These are phyloP conservation scores for Saksenaea oblongispora DNA, from an alignment of 371 early-diverging fungal species.

Conservation along the genomic window DNA sequence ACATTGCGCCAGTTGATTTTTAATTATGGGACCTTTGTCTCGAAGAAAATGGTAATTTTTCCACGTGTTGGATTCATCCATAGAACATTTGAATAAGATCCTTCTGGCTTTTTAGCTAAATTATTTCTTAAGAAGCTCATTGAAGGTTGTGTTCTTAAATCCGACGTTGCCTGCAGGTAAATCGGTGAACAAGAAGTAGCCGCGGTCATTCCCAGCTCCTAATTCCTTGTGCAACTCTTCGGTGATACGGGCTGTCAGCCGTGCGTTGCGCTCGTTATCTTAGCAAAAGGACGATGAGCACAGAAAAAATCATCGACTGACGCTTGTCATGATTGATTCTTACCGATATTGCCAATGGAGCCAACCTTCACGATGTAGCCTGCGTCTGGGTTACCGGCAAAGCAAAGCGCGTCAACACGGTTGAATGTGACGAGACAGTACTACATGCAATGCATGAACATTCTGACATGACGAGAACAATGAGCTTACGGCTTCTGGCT, in stretches of 20 bases:
- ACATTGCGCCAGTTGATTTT: not conserved
- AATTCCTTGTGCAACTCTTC: slow-evolving; percentile 33
- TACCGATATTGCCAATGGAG: slow-evolving; percentile 49
- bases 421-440: slow-evolving; percentile 46
- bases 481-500: slow-evolving; percentile 69
- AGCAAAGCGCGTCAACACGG: slow-evolving; percentile 33
- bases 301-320: not conserved
- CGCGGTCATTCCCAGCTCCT: slow-evolving; percentile 27
- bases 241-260: slow-evolving; percentile 25
- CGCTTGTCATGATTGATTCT: slow-evolving; percentile 5
- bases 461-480: slow-evolving; percentile 65
- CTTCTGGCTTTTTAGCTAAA: not conserved
- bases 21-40: not conserved
- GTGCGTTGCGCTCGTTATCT: slow-evolving; percentile 43
- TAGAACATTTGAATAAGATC: not conserved
- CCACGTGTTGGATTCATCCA: slow-evolving; percentile 1
- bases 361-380: slow-evolving; percentile 42
- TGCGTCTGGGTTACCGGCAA: slow-evolving; percentile 34
- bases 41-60: not conserved
- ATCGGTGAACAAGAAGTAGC: slow-evolving; percentile 46
- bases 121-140: slow-evolving; percentile 17
- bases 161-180: slow-evolving; percentile 34
- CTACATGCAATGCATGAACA: slow-evolving; percentile 65
- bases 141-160: slow-evolving; percentile 37
- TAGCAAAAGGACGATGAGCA: not conserved